Conservation (phyloP, 257 asterid genomes). For the Ocimum tenuiflorum region DNA sequence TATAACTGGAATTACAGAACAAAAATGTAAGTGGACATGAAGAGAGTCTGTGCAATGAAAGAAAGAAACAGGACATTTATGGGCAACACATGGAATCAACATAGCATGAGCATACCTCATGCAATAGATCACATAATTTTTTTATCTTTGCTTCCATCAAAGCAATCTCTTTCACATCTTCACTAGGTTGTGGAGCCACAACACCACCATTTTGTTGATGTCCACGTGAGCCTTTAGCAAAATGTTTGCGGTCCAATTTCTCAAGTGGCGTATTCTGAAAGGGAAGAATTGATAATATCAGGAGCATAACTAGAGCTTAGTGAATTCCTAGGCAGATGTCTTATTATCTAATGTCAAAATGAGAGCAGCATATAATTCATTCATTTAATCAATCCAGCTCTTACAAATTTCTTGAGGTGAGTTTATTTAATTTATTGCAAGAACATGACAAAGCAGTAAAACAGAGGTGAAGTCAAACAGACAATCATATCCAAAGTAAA, state of each 20-base stretch:
- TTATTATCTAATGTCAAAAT: not conserved
- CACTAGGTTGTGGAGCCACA: slow-evolving; percentile 32
- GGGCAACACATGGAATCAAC: not conserved
- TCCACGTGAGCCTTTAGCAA: slow-evolving; percentile 54
- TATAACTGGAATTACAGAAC: slow-evolving; percentile 1
- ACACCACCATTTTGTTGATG: slow-evolving; percentile 49
- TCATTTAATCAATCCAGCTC: not conserved
- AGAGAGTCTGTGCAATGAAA: not conserved
- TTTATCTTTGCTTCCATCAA: slow-evolving; percentile 76
- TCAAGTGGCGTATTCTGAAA: slow-evolving; percentile 77
- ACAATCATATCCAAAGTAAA: not conserved
- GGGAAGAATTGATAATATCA: slow-evolving; percentile 9
- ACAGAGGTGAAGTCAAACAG: not conserved
- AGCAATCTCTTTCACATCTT: slow-evolving; percentile 73
- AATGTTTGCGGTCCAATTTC: slow-evolving; percentile 75
- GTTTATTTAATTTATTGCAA: not conserved
- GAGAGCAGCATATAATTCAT: not conserved
- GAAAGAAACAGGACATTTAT: not conserved
- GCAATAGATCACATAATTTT: slow-evolving; percentile 70
- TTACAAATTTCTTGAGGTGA: not conserved
- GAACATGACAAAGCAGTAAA: not conserved
- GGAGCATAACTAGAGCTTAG: not conserved
- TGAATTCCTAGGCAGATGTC: not conserved
- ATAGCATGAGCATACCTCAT: slow-evolving; percentile 48
- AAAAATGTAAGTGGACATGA: not conserved